These are phyloP conservation scores for Aspergillus sclerotiicarbonarius DNA, from an alignment of 495 filamentous ascomycete species.

Conservation along the genomic window DNA sequence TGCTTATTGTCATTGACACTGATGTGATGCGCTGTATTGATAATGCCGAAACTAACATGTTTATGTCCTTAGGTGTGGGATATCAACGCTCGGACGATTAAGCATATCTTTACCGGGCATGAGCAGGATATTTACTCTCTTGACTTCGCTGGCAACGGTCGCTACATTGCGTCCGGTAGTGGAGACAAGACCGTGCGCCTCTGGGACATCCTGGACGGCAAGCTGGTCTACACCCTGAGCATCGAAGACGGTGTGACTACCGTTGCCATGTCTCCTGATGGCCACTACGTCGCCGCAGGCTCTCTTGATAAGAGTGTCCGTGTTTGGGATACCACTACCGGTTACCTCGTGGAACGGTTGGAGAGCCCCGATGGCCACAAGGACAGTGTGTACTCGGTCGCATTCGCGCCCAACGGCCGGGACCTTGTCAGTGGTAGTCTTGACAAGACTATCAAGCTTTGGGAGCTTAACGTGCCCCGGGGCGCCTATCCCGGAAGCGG, in stretches of 20 bases:
- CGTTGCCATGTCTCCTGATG: conserved; percentile 87
- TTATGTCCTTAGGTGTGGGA: conserved; percentile 73
- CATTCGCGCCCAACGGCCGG: conserved; percentile 83
- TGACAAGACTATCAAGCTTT: conserved; percentile 95
- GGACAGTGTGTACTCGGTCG: conserved; percentile 90
- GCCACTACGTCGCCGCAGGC: conserved; percentile 81
- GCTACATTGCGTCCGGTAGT: conserved; percentile 84
- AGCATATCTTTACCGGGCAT: conserved; percentile 78
- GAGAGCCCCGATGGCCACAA: conserved; percentile 86
- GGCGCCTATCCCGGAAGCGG: conserved; percentile 58
- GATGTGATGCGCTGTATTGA: background rate
- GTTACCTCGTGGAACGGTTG: conserved; percentile 78
- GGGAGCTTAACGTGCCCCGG: conserved; percentile 75
- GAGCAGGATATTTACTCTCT: conserved; percentile 95
- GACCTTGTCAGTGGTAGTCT: conserved; percentile 86
- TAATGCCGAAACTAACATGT: conserved; percentile 5
- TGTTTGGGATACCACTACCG: conserved; percentile 80
- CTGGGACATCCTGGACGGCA: conserved; percentile 79
- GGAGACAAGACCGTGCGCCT: conserved; percentile 85
- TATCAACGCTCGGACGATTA: conserved; percentile 70
- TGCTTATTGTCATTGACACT: background rate
- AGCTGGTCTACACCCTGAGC: conserved; percentile 70
- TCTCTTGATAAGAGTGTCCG: conserved; percentile 88
- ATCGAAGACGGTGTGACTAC: conserved; percentile 92
- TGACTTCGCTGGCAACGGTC: conserved; percentile 83